These are phyloP conservation scores for Penicillium soppii DNA, from an alignment of 495 filamentous ascomycete species.

Conservation along the genomic window DNA sequence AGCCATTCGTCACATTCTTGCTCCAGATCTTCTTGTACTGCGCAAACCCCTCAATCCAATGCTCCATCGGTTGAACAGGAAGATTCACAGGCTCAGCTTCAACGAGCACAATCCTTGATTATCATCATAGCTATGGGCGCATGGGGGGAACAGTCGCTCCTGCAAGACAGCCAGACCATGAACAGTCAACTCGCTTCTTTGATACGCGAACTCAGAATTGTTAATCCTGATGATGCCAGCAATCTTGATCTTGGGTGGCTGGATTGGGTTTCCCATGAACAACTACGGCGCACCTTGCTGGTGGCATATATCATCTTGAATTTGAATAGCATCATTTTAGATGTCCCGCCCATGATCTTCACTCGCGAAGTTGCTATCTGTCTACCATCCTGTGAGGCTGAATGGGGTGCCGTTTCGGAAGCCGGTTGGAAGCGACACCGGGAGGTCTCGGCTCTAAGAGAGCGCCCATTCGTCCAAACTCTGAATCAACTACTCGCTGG, in stretches of 20 bases:
- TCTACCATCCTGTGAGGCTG: conserved; percentile 18
- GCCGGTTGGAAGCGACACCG: conserved; percentile 1
- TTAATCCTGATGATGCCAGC: not conserved
- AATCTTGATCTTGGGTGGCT: not conserved
- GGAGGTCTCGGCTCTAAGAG: not conserved
- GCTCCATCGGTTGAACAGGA: not conserved
- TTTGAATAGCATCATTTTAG: conserved; percentile 13
- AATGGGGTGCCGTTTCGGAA: conserved; percentile 12
- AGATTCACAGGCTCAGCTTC: not conserved
- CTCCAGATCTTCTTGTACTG: not conserved
- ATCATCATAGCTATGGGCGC: conserved; percentile 9
- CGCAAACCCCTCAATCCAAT: not conserved
- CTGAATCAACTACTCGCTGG: not conserved
- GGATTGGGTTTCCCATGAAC: not conserved
- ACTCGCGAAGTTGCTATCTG: conserved; percentile 15
- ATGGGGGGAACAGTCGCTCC: not conserved
- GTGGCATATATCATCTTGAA: conserved; percentile 18
- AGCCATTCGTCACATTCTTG: too few species aligned
- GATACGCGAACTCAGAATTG: not conserved
- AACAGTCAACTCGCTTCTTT: conserved; percentile 3
- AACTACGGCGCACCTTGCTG: conserved; percentile 8
- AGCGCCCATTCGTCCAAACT: not conserved
- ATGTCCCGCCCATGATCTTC: conserved; percentile 16
- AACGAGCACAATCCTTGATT: conserved; percentile 4
- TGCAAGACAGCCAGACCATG: conserved; percentile 5